These are phyloP conservation scores for Botrytis elliptica DNA, from an alignment of 2,329 filamentous ascomycete species.

Conservation along the genomic window DNA sequence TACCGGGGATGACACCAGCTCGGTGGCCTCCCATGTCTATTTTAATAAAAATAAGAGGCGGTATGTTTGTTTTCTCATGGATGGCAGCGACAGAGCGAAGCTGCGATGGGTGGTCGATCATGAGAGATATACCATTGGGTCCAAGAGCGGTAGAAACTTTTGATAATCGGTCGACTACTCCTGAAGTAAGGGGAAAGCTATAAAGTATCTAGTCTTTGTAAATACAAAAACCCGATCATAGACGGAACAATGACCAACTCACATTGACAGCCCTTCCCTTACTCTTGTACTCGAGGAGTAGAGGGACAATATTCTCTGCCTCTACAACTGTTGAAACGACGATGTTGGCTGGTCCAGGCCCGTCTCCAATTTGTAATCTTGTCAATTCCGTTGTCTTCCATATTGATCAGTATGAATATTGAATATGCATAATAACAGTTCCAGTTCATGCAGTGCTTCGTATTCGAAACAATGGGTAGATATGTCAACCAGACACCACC, in stretches of 20 bases:
- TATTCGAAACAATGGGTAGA: background rate
- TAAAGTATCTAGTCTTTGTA: slow-evolving; percentile 46
- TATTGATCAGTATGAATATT: slow-evolving; percentile 26
- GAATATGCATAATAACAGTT: background rate
- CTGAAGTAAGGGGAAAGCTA: slow-evolving; percentile 65
- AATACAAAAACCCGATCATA: slow-evolving; percentile 6
- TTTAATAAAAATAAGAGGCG: slow-evolving; percentile 65
- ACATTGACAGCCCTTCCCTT: slow-evolving; percentile 59
- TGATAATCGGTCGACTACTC: slow-evolving; percentile 59
- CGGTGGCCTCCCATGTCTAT: slow-evolving; percentile 72
- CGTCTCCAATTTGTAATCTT: slow-evolving; percentile 65
- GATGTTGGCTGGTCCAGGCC: slow-evolving; percentile 50
- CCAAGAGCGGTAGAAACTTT: slow-evolving; percentile 56
- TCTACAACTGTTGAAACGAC: slow-evolving; percentile 75
- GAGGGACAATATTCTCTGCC: slow-evolving; percentile 63
- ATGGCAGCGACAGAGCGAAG: slow-evolving; percentile 50
- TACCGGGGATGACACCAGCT: slow-evolving; percentile 60
- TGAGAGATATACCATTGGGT: slow-evolving; percentile 56
- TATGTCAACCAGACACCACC: background rate
- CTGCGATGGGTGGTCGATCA: slow-evolving; percentile 69
- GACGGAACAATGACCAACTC: slow-evolving; percentile 34
- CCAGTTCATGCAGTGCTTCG: background rate
- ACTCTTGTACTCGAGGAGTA: slow-evolving; percentile 57
- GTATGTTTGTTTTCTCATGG: slow-evolving; percentile 44
- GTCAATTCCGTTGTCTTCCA: slow-evolving; percentile 63